These are phyloP conservation scores for Brassica cretica DNA, from an alignment of 345 rosid species.

Conservation along the genomic window DNA sequence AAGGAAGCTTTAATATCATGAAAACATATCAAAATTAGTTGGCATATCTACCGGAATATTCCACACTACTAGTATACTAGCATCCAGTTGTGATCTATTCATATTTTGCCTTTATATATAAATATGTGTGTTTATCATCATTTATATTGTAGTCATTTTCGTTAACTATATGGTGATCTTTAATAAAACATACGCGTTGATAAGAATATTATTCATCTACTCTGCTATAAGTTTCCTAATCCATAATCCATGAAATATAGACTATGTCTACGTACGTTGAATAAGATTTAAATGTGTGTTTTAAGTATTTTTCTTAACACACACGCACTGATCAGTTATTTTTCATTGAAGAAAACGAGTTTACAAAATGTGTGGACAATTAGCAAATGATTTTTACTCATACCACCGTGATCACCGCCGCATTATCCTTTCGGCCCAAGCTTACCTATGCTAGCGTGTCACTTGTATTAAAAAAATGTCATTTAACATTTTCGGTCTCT, in stretches of 20 bases:
- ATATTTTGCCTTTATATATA: not conserved
- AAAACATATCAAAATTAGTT: conserved; percentile 5
- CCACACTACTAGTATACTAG: conserved; percentile 5
- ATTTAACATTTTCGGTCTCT: not conserved
- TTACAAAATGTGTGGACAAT: not conserved
- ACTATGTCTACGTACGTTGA: not conserved
- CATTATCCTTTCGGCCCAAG: not conserved
- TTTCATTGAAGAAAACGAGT: not conserved
- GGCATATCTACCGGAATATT: conserved; percentile 35
- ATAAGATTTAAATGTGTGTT: not conserved
- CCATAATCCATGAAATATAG: not conserved
- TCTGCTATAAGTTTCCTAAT: not conserved
- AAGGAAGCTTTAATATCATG: not conserved
- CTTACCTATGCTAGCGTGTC: not conserved
- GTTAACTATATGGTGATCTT: not conserved
- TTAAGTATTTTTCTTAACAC: not conserved
- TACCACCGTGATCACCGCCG: not conserved
- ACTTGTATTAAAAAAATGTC: not conserved
- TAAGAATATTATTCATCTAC: not conserved
- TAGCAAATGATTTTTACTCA: not conserved
- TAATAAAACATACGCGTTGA: not conserved
- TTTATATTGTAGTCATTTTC: not conserved
- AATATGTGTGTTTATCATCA: not conserved
- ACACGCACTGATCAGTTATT: not conserved
- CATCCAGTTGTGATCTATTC: not conserved